A percentile compares a stretch with the other conserved stretches of the same genome.
Evolutionary conservation across 495 filamentous ascomycete species (phyloP).

Genomic region (Cladorrhinum samala): DNA sequence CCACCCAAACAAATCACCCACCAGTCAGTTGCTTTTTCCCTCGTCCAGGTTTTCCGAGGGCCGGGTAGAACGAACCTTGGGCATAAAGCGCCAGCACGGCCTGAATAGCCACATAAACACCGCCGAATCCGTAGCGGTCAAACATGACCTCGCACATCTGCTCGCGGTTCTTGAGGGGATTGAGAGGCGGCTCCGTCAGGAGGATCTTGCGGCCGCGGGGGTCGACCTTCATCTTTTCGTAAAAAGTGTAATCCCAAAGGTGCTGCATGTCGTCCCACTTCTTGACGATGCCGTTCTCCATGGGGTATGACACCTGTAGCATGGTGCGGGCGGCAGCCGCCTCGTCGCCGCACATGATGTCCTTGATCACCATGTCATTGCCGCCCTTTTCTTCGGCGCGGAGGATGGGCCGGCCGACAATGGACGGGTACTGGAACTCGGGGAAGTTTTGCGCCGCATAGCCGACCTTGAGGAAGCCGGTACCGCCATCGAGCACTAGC

Average conservation of each 20-base stretch:
- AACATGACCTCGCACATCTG: slow-evolving; percentile 99
- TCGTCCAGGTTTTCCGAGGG: neutral
- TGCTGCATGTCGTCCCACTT: slow-evolving; percentile 99
- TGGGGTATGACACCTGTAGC: slow-evolving; percentile 97
- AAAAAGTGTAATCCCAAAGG: slow-evolving; percentile 98
- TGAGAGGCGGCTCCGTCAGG: slow-evolving; percentile 96
- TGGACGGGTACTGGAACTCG: slow-evolving; percentile 95
- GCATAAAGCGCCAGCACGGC: slow-evolving; percentile 96
- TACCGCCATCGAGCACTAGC: slow-evolving; percentile 97
- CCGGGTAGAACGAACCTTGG: slow-evolving; percentile 58
- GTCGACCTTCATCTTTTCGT: slow-evolving; percentile 91
- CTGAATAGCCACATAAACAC: slow-evolving; percentile 98
- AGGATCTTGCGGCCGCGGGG: slow-evolving; percentile 92
- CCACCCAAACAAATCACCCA: neutral
- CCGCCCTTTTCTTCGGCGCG: slow-evolving; percentile 78
- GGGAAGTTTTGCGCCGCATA: slow-evolving; percentile 99
- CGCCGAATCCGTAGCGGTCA: slow-evolving; percentile 90
- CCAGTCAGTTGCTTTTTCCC: neutral
- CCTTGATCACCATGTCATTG: slow-evolving; percentile 69
- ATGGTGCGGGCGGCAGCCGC: slow-evolving; percentile 90
- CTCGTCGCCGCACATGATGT: slow-evolving; percentile 99
- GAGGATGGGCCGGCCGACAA: slow-evolving; percentile 95
- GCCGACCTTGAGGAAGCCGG: slow-evolving; percentile 98
- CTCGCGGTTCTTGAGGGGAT: slow-evolving; percentile 90
- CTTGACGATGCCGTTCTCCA: slow-evolving; percentile 99